Base-by-base conservation (phyloP, 2,329 filamentous ascomycete species). In the Cercospora zeina region DNA sequence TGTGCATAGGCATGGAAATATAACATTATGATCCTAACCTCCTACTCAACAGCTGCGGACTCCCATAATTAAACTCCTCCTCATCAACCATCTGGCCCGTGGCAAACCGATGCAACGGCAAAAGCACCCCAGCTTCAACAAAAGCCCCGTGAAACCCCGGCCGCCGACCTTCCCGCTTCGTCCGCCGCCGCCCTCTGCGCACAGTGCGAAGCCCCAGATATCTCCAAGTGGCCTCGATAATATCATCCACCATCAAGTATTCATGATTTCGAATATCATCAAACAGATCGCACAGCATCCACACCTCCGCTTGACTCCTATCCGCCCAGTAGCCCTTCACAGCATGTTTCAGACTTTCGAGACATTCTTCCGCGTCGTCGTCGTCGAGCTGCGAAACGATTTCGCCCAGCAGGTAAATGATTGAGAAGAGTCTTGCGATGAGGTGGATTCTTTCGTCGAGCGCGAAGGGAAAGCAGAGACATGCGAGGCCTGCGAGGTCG, bases 321-420 rank as follows among this genome's bases (percentile, higher is more conserved):
- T 64, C 55, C n/a, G 54, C 37, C 62, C 62, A 64, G 30, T 64
- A 64, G 5, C 62, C 62, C 39, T 59, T 62, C n/a, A 55, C 54
- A 16, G 62, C 55, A 47, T 64, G 53, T 54, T 58, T 56, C 14
- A 64, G 34, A 49, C 55, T 58, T 8, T 50, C 13, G 2, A 64
- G 49, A 53, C 55, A 64, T 5, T 61, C 62, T 54, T 62, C 54
- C 14, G 58, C 62, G 10, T 62, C 58, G 10, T 64, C 62, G 8
- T 31, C 33, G 19, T 64, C 62, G 9, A 59, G 24, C n/a, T 50
- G 37, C 13, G 30, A 42, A 11, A 64, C 33, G 4, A 58, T 39
- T 45, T 58, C 59, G 57, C 50, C 54, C 7, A 64, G 59, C n/a
- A 62, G 13, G 49, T 51, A 64, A 14, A 59, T 37, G 30, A 64